Conservation (phyloP, 805 yeast genomes). For the Myxozyma mucilagina region DNA sequence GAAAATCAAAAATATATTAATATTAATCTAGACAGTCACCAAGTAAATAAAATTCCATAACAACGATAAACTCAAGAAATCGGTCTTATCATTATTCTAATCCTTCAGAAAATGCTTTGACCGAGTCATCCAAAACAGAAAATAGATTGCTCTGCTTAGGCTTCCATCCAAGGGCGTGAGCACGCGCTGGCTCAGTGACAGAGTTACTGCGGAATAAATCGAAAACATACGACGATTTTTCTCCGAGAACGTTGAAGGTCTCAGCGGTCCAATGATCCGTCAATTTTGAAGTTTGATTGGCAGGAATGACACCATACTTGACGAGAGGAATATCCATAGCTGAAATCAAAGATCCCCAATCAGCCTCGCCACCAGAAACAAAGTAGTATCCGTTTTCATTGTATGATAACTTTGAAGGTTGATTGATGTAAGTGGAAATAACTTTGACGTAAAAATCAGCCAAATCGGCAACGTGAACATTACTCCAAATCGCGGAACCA, state of each 20-base stretch:
- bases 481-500: constrained; percentile 43
- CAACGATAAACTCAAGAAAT: background rate
- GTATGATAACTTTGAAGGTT: constrained; percentile 36
- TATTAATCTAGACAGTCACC: background rate
- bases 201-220: constrained; percentile 20
- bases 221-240: constrained; percentile 1
- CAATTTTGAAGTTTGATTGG: constrained; percentile 7
- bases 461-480: constrained; percentile 43
- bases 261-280: background rate
- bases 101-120: constrained; percentile 4
- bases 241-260: background rate
- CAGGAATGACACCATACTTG: constrained; percentile 18
- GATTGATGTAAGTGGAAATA: constrained; percentile 34
- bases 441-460: constrained; percentile 40
- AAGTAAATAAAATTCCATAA: background rate
- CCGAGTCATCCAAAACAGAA: constrained; percentile 31
- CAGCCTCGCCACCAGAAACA: constrained; percentile 39
- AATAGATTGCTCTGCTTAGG: constrained; percentile 13
- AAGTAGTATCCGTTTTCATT: constrained; percentile 45
- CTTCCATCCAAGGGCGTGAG: constrained; percentile 22
- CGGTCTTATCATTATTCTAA: background rate
- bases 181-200: constrained; percentile 17
- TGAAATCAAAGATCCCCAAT: constrained; percentile 40
- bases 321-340: constrained; percentile 35
- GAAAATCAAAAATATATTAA: too few species aligned